phyloP scores from a whole-genome alignment of 192 early-diverging fungal species.

The Funneliformis geosporum region DNA sequence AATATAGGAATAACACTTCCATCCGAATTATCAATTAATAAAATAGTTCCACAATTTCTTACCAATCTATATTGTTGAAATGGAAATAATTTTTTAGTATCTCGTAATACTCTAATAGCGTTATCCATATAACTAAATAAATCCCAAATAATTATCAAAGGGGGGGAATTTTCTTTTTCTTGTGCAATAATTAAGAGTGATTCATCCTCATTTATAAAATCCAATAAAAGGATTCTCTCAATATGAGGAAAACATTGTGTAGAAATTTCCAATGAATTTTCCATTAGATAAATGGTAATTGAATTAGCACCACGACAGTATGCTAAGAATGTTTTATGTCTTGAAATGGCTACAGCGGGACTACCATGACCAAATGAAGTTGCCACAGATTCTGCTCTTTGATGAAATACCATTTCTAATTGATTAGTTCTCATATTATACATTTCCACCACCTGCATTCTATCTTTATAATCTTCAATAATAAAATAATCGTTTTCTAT shows the following conservation, averaged over 20 bases:
- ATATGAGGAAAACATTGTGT: background rate
- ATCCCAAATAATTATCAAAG: conserved; percentile 6
- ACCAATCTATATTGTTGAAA: background rate
- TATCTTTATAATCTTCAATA: conserved; percentile 18
- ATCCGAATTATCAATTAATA: background rate
- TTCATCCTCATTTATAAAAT: conserved; percentile 29
- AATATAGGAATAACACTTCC: background rate
- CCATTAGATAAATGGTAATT: conserved; percentile 8
- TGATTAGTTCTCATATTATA: conserved; percentile 13
- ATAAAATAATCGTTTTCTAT: conserved; percentile 22
- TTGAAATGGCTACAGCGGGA: conserved; percentile 7
- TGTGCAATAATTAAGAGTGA: background rate
- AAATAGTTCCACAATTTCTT: background rate
- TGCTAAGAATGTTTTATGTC: background rate
- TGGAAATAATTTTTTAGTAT: background rate
- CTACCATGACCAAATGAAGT: background rate
- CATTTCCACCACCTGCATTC: background rate
- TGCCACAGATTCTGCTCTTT: background rate
- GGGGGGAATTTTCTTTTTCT: background rate
- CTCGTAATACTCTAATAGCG: background rate
- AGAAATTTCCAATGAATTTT: conserved; percentile 12
- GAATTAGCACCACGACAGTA: background rate
- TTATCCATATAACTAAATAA: conserved; percentile 7
- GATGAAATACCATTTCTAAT: conserved; percentile 5
- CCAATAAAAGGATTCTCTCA: background rate